These are phyloP conservation scores for Aspergillus flavus DNA, from an alignment of 2,329 filamentous ascomycete genomes.

Conservation along the genomic window DNA sequence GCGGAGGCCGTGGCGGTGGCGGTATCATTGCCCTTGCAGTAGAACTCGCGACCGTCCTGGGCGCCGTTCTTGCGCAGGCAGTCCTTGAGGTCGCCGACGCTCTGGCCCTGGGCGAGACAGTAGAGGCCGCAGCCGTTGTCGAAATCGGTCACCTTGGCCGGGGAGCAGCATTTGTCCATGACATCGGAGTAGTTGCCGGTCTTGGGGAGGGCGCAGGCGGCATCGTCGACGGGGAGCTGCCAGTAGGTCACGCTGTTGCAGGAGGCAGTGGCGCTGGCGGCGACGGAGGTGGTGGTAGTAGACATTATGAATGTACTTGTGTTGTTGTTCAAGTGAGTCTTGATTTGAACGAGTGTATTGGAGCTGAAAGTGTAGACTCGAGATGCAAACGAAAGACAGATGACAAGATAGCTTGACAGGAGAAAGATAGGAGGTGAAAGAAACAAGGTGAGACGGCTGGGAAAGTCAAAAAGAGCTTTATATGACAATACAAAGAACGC, in stretches of 20 bases:
- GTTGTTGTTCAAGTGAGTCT: neutral
- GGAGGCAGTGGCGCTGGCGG: slow-evolving; percentile 14
- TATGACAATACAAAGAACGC: neutral
- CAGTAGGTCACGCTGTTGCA: slow-evolving; percentile 37
- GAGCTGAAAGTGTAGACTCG: neutral
- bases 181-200: slow-evolving; percentile 46
- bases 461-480: neutral
- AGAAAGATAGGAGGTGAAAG: neutral
- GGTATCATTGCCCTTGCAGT: slow-evolving; percentile 46
- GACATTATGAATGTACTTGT: slow-evolving; percentile 21
- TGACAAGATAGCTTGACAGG: too few species aligned
- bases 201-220: slow-evolving; percentile 49
- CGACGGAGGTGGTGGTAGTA: slow-evolving; percentile 26
- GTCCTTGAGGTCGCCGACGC: slow-evolving; percentile 34
- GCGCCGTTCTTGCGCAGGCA: slow-evolving; percentile 49
- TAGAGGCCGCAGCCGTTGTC: slow-evolving; percentile 54
- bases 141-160: slow-evolving; percentile 50
- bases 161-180: slow-evolving; percentile 51
- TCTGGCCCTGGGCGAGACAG: slow-evolving; percentile 51
- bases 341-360: neutral
- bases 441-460: neutral
- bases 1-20: slow-evolving; percentile 31
- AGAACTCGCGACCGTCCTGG: slow-evolving; percentile 39
- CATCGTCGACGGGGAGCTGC: slow-evolving; percentile 48
- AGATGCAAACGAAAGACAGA: neutral